Evolutionary conservation across 2,329 filamentous ascomycete species (phyloP).

Genomic region (Monilinia aucupariae): DNA sequence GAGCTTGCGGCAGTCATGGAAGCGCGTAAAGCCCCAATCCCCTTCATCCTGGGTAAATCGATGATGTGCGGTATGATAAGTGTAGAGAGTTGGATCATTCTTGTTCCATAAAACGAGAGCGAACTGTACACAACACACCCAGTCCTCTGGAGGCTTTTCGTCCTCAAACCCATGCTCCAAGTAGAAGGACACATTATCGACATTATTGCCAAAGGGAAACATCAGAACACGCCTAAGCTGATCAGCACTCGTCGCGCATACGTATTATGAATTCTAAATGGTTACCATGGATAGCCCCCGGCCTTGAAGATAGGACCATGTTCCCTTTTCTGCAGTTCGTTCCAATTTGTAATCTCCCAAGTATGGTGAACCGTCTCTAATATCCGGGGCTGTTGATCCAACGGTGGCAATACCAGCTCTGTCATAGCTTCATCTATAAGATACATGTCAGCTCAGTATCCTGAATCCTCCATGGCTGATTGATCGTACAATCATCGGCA

Average conservation of each 20-base stretch:
- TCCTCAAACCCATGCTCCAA: conserved; percentile 88
- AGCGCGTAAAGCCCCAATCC: conserved; percentile 98
- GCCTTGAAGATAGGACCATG: conserved; percentile 86
- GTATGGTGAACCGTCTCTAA: conserved; percentile 71
- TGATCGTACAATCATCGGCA: conserved; percentile 38
- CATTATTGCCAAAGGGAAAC: conserved; percentile 92
- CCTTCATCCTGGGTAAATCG: conserved; percentile 94
- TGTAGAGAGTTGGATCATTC: conserved; percentile 79
- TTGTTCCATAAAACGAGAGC: conserved; percentile 90
- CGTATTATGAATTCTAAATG: conserved; percentile 28
- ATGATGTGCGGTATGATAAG: conserved; percentile 81
- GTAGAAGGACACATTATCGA: conserved; percentile 90
- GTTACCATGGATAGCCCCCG: conserved; percentile 78
- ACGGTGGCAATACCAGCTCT: conserved; percentile 66
- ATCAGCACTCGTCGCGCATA: conserved; percentile 22
- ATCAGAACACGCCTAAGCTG: conserved; percentile 78
- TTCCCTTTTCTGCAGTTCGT: conserved; percentile 67
- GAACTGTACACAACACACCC: conserved; percentile 96
- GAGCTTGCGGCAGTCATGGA: conserved; percentile 80
- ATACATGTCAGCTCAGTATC: conserved; percentile 23
- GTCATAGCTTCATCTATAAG: conserved; percentile 74
- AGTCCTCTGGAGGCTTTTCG: conserved; percentile 73
- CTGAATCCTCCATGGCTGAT: neutral
- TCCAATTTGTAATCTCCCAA: conserved; percentile 86
- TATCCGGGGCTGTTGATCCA: conserved; percentile 70